Evolutionary conservation across 257 asterid species (phyloP).

Genomic region (Voacanga thouarsii): DNA sequence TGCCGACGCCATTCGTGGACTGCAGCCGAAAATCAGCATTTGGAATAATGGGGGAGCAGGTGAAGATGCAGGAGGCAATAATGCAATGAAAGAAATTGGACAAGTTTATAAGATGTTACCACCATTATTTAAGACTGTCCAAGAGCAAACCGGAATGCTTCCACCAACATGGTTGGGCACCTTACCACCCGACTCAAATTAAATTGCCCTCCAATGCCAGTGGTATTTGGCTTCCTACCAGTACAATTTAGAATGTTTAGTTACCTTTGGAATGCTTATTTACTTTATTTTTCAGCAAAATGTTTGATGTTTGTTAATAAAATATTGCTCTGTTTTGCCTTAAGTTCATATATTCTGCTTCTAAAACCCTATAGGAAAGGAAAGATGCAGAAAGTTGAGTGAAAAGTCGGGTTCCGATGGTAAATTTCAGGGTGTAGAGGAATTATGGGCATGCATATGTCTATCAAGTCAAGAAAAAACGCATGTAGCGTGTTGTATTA

Average conservation of each 20-base stretch:
- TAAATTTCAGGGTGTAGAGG: too few species aligned
- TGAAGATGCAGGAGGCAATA: not conserved
- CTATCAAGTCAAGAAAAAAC: too few species aligned
- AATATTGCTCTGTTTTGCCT: not conserved
- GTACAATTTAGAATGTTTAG: not conserved
- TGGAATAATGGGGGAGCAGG: conserved; percentile 5
- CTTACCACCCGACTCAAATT: not conserved
- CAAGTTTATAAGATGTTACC: conserved; percentile 9
- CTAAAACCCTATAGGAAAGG: too few species aligned
- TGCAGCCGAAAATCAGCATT: conserved; percentile 8
- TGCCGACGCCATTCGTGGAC: conserved; percentile 4
- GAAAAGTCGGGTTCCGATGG: too few species aligned
- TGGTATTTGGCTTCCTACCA: too few species aligned
- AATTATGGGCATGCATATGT: too few species aligned
- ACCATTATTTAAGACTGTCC: conserved; percentile 3
- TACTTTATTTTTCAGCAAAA: too few species aligned
- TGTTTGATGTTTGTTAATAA: not conserved
- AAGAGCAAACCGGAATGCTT: conserved; percentile 10
- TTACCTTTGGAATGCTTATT: too few species aligned
- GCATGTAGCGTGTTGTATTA: too few species aligned
- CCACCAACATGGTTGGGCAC: conserved; percentile 12
- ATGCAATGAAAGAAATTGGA: conserved; percentile 5
- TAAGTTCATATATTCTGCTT: not conserved
- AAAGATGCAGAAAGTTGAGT: too few species aligned
- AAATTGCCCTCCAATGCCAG: not conserved